These are phyloP conservation scores for Serendipita sp. DNA, from an alignment of 768 basidiomycete genomes.

Conservation along the genomic window DNA sequence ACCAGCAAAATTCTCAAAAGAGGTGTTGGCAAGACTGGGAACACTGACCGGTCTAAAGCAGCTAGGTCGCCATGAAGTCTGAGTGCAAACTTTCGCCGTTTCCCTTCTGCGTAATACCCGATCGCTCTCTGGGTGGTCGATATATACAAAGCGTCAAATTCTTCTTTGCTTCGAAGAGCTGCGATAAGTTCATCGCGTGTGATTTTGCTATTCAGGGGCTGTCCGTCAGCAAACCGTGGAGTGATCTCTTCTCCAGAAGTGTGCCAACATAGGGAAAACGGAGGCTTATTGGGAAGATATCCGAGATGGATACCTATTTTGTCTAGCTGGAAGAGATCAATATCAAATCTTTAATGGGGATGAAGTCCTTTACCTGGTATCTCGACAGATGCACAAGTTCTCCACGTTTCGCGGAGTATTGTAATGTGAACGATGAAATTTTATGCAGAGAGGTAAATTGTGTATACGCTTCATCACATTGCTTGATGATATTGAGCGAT, in stretches of 20 bases:
- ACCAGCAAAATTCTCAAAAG: neutral
- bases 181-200: neutral
- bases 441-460: constrained; percentile 11
- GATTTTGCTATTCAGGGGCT: neutral
- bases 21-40: neutral
- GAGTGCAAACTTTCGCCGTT: constrained; percentile 69
- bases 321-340: constrained; percentile 46
- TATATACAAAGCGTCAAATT: constrained; percentile 68
- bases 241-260: neutral
- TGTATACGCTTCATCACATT: constrained; percentile 49
- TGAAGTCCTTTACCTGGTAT: constrained; percentile 44
- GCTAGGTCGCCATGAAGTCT: constrained; percentile 76
- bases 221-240: neutral
- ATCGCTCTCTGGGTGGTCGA: constrained; percentile 64
- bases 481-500: constrained; percentile 64
- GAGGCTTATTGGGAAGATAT: constrained; percentile 53
- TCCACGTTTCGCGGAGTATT: constrained; percentile 32
- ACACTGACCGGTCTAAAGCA: constrained; percentile 69
- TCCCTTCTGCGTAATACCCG: constrained; percentile 68
- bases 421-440: constrained; percentile 32
- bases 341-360: neutral
- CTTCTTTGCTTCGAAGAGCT: constrained; percentile 23
- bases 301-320: constrained; percentile 58
- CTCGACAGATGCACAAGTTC: constrained; percentile 81
- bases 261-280: constrained; percentile 43